Evolutionary conservation across 2,329 filamentous ascomycete genomes (phyloP).

Genomic region (Escovopsis sp.): DNA sequence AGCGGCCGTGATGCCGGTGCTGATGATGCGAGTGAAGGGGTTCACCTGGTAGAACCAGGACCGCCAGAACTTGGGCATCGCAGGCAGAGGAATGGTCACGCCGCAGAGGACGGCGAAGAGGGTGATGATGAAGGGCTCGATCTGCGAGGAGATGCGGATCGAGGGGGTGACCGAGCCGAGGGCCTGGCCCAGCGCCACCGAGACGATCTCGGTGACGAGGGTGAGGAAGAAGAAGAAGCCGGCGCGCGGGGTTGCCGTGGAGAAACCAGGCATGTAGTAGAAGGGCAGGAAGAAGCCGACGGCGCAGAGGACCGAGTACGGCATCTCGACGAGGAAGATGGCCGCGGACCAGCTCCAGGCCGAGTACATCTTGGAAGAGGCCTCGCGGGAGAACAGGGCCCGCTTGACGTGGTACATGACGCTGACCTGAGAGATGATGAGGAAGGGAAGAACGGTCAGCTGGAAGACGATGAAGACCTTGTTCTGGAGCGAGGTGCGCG

Average conservation of each 20-base stretch:
- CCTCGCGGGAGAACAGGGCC: constrained; percentile 74
- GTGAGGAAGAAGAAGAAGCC: constrained; percentile 83
- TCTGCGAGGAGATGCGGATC: constrained; percentile 62
- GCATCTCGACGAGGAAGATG: constrained; percentile 72
- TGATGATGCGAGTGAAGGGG: constrained; percentile 69
- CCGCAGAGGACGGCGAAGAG: constrained; percentile 78
- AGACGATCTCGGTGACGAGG: constrained; percentile 71
- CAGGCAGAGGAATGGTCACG: constrained; percentile 63
- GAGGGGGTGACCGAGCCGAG: constrained; percentile 65
- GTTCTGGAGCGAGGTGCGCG: constrained; percentile 64
- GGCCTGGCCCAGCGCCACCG: constrained; percentile 63
- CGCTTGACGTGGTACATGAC: constrained; percentile 65
- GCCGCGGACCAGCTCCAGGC: constrained; percentile 63
- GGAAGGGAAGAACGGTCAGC: constrained; percentile 66
- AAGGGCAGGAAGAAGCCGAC: constrained; percentile 69
- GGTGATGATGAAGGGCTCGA: constrained; percentile 73
- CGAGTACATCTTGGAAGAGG: constrained; percentile 74
- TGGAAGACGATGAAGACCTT: constrained; percentile 86
- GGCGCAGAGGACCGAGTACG: constrained; percentile 68
- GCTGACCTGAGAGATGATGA: constrained; percentile 75
- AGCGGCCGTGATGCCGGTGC: constrained; percentile 66
- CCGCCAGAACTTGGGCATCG: constrained; percentile 68
- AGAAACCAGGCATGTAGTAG: constrained; percentile 73
- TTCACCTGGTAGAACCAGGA: constrained; percentile 72
- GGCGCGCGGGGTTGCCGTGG: constrained; percentile 45